Percentiles rank a stretch among this genome's conserved stretches.
Conservation (phyloP, 352 stramenopile species). For the Elongisporangium anandrum region DNA sequence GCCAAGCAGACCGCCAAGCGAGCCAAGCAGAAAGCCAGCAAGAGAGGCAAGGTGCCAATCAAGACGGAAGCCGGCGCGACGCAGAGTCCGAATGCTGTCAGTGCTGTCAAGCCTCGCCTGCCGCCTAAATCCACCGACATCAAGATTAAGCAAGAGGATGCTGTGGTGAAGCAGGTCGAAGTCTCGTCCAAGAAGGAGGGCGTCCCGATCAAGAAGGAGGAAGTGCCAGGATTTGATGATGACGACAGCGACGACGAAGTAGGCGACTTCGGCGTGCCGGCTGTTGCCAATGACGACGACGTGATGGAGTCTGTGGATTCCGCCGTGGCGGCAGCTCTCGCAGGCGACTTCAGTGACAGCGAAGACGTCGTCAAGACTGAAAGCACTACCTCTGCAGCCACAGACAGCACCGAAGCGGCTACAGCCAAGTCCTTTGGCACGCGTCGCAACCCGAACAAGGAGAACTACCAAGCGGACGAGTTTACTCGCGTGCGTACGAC, state of each 20-base stretch:
- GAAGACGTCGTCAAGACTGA: background rate
- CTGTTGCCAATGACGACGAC: background rate
- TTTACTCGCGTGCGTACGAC: constrained; percentile 47
- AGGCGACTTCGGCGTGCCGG: constrained; percentile 5
- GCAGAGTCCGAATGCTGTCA: constrained; percentile 1
- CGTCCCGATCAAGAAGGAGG: constrained; percentile 7
- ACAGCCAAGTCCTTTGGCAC: constrained; percentile 48
- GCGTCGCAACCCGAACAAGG: constrained; percentile 83
- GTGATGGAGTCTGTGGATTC: constrained; percentile 9
- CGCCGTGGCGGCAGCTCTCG: background rate
- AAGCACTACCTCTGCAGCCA: background rate
- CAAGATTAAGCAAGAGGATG: constrained; percentile 7
- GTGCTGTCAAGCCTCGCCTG: constrained; percentile 3
- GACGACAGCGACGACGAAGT: constrained; percentile 9
- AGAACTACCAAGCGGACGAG: constrained; percentile 52
- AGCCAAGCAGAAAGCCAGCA: constrained; percentile 32
- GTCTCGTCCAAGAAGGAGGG: constrained; percentile 10
- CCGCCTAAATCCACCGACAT: constrained; percentile 1
- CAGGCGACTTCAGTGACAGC: constrained; percentile 6
- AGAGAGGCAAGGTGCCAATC: constrained; percentile 18
- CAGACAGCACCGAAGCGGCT: background rate
- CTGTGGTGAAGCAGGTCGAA: constrained; percentile 7
- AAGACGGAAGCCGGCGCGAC: constrained; percentile 6
- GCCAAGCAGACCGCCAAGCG: constrained; percentile 68
- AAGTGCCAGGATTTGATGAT: constrained; percentile 14